Percentiles rank a stretch among this genome's conserved stretches.
phyloP scores from a whole-genome alignment of 2,329 filamentous ascomycete species.

The Elsinoe arachidis region DNA sequence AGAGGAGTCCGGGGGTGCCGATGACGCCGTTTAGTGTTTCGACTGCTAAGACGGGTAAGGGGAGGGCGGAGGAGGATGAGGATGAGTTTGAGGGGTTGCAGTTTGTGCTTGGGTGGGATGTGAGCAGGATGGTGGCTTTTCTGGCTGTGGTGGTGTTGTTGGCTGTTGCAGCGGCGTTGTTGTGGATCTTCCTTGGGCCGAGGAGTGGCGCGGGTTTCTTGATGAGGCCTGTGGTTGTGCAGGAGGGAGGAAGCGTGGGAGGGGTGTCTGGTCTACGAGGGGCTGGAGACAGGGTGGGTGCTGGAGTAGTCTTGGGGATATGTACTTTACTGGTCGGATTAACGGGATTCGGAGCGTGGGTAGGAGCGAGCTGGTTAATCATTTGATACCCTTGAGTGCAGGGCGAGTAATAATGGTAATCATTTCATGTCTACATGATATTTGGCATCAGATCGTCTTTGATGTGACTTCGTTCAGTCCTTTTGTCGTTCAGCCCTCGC shows the following conservation, averaged over 20 bases:
- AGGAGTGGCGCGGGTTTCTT: constrained; percentile 14
- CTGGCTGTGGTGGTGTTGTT: constrained; percentile 24
- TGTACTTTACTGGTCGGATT: constrained; percentile 29
- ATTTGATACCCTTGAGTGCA: constrained; percentile 18
- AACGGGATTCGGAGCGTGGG: constrained; percentile 27
- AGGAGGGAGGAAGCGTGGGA: constrained; percentile 14
- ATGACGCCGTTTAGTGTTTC: neutral
- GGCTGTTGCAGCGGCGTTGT: constrained; percentile 24
- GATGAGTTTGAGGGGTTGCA: constrained; percentile 27
- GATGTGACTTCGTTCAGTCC: too few relatives aligned
- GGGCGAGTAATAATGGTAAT: neutral
- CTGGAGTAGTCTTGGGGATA: constrained; percentile 28
- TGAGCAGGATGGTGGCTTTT: constrained; percentile 23
- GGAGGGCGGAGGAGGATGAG: neutral
- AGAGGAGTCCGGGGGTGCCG: neutral
- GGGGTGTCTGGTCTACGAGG: constrained; percentile 21
- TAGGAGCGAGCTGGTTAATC: constrained; percentile 31
- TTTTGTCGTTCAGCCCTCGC: too few relatives aligned
- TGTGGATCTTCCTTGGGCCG: constrained; percentile 31
- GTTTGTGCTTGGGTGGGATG: constrained; percentile 29
- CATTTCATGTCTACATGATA: neutral
- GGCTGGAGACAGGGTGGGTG: constrained; percentile 28
- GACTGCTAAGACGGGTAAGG: neutral
- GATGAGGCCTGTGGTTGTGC: neutral
- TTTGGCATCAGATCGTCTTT: neutral